Evolutionary conservation across 805 yeast genomes (phyloP), one percentile per base, ranked within the genome.

Genomic region (Candida namnaoensis): DNA sequence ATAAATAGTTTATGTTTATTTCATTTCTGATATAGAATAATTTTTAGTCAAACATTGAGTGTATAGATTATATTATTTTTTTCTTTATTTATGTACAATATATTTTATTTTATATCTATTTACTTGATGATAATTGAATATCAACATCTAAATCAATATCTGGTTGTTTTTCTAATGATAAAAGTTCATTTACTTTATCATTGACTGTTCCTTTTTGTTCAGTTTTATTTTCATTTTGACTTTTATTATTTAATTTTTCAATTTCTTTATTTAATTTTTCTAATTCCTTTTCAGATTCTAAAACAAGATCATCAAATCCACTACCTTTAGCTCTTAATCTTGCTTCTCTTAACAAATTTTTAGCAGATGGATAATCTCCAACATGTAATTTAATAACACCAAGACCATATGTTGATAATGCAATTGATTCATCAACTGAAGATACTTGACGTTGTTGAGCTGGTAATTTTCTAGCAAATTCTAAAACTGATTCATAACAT

Each of bases 371-470:
- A 42, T 74, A 66, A 10, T 79, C 63, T 1, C 80, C 74, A 37
- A 67, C 54, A 50, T 85, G 86, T n/a, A 82, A 61, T 36, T 75
- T 71, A 10, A 87, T 71, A 5, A 88, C 95, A 2, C 96, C 98
- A 35, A 86, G 66, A 0, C 96, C 95, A 55, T 84, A 90, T 0
- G 88, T 78, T 0, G 95, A 78, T 56, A 90, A 67, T 0, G 95
- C 93, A 35, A 83, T 78, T 1, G 84, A 77, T 47, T 84, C 87
- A 30, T 75, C 71, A 11, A 82, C 60, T 7, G 65, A 62, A 10
- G 59, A 57, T 38, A 69, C 72, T 13, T 64, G 54, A 37, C 68
- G 56, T 12, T 55, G 34, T 40, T 49, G 44, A 26, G 65, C 53
- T 2, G 68, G 66, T 23, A 72, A 50, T 36, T 65, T 61, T 45